Conservation (phyloP, 2,329 filamentous ascomycete species). For the Coniosporium tulheliwenetii region DNA sequence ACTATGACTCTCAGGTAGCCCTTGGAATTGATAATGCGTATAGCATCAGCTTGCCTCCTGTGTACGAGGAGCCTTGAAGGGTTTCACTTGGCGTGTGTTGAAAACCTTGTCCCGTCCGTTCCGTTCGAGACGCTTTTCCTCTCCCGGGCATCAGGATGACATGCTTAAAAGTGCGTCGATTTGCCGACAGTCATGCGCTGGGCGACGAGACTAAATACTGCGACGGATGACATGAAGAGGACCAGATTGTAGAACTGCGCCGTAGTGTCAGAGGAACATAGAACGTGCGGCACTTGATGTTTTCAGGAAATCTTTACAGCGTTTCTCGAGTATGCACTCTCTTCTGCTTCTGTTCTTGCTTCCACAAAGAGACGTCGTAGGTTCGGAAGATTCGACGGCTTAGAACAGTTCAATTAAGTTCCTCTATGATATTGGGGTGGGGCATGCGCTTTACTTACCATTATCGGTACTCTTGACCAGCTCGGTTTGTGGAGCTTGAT, state of each 20-base stretch:
- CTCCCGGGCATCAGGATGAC: too few relatives aligned
- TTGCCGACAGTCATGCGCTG: slow-evolving; percentile 49
- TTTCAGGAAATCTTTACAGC: slow-evolving; percentile 45
- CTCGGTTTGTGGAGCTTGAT: too few relatives aligned
- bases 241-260: slow-evolving; percentile 90
- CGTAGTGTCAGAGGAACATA: not conserved
- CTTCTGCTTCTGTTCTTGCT: slow-evolving; percentile 80
- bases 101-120: too few relatives aligned
- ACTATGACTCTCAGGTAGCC: too few relatives aligned
- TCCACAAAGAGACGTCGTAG: slow-evolving; percentile 93
- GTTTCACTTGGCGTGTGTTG: too few relatives aligned
- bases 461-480: too few relatives aligned
- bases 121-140: too few relatives aligned
- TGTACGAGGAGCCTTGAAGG: too few relatives aligned
- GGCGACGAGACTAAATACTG: slow-evolving; percentile 82
- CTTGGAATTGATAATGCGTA: too few relatives aligned
- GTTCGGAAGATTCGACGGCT: slow-evolving; percentile 73
- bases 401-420: slow-evolving; percentile 1
- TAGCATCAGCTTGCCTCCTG: too few relatives aligned
- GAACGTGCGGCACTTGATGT: not conserved
- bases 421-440: not conserved
- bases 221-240: slow-evolving; percentile 89
- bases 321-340: slow-evolving; percentile 83
- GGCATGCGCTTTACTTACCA: not conserved
- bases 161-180: too few relatives aligned